Base-by-base conservation (phyloP, 257 asterid species). In the Solanum phureja region DNA sequence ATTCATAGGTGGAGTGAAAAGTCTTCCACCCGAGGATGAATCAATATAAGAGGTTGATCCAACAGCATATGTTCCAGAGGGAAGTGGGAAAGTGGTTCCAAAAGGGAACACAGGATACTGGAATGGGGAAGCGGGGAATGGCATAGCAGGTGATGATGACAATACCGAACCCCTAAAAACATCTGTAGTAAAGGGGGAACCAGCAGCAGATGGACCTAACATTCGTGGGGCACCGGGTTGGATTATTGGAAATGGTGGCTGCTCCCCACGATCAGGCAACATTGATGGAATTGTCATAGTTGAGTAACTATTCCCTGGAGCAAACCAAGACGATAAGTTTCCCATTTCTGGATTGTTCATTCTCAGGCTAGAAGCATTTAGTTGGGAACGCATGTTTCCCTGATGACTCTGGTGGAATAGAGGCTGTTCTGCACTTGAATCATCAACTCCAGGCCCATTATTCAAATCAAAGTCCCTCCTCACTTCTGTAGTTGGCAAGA, bases 271-370 rank as follows among this genome's bases (percentile, higher is more conserved):
- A 68, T 95, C 96, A 13, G 98, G 91, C 86, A 94, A 68, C 85
- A 93, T 64, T n/a, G 97, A 92, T 4, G 95, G 94, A 92, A 81
- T 93, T 83, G 92, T 64, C 73, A 83, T 89, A 4, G 96, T 90
- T 11, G 99, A 91, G 88, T 90, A 95, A 19, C 94, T 82, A 87
- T 84, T 94, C 44, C 93, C 94, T 9, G 97, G 90, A 33, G 96
- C 82, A 89, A 95, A 93, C 98, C 98, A 95, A 89, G 99, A 90
- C 7, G 98, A 88, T 90, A 92, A 91, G 88, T 85, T 94, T 60
- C 94, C 94, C 18, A 92, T 83, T 42, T 90, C 96, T 21, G 90
- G 91, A 89, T 86, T 90, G 89, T 81, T 92, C 62, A 92, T 52
- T 89, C 93, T 87, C 46, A 89, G 88, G 79, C 95, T 93, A 35